phyloP scores from a whole-genome alignment of 768 basidiomycete genomes.

The Lactifluus echinatus region DNA sequence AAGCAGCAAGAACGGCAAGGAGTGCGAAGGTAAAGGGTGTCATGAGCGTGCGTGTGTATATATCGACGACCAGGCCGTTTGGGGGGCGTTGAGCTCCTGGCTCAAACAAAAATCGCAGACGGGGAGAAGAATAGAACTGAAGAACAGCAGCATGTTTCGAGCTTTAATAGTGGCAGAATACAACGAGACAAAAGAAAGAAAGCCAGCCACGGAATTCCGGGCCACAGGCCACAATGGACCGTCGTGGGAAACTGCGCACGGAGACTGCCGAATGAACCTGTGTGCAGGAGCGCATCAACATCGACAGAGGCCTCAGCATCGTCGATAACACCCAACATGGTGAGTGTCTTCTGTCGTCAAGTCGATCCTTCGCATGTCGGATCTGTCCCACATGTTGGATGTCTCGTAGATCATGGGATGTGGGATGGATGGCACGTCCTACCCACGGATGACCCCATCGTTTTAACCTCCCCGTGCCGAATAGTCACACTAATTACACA shows the following conservation, averaged over 20 bases:
- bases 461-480: background rate
- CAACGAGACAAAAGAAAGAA: background rate
- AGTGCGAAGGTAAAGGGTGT: constrained; percentile 21
- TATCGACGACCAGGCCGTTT: constrained; percentile 9
- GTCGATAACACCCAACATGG: constrained; percentile 29
- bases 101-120: background rate
- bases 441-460: constrained; percentile 22
- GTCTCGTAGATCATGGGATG: constrained; percentile 5
- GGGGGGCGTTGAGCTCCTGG: constrained; percentile 13
- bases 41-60: background rate
- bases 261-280: constrained; percentile 8
- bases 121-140: background rate
- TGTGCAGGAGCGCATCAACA: constrained; percentile 11
- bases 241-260: constrained; percentile 13
- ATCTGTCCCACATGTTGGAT: constrained; percentile 4
- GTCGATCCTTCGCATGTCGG: background rate
- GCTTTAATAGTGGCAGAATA: background rate
- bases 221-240: background rate
- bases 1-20: constrained; percentile 20
- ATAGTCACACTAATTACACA: constrained; percentile 17
- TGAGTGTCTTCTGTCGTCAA: constrained; percentile 23
- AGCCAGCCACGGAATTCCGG: too few species aligned
- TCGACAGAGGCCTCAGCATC: constrained; percentile 26
- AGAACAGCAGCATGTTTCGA: background rate
- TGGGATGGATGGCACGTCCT: constrained; percentile 28